Conservation (phyloP, 192 early-diverging fungal genomes). For the Globomyces pollinis-pini region DNA sequence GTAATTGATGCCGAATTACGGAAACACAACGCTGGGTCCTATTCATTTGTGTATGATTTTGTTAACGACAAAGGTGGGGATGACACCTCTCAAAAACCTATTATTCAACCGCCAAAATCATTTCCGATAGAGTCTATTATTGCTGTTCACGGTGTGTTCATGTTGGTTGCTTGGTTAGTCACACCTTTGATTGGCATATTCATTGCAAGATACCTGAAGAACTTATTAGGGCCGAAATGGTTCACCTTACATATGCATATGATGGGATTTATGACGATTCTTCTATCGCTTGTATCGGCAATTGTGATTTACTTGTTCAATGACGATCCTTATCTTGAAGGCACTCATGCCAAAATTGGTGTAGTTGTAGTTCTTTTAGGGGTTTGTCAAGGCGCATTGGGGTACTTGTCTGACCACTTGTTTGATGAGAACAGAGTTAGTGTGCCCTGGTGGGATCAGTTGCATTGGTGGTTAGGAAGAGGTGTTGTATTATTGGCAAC, state of each 20-base stretch:
- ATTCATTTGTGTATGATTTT: neutral
- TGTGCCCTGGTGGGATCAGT: constrained; percentile 18
- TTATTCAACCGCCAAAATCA: neutral
- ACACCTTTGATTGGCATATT: constrained; percentile 25
- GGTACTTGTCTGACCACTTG: constrained; percentile 15
- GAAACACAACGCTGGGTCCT: neutral
- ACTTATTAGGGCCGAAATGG: constrained; percentile 32
- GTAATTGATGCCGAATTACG: neutral
- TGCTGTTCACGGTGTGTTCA: constrained; percentile 32
- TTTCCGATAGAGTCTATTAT: neutral
- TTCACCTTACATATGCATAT: constrained; percentile 23
- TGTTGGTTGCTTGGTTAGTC: constrained; percentile 41
- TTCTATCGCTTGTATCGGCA: constrained; percentile 4
- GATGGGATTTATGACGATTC: constrained; percentile 32
- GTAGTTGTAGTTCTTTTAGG: constrained; percentile 3
- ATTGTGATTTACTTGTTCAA: neutral
- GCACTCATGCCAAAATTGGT: neutral
- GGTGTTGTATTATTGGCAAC: no score
- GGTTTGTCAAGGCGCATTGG: constrained; percentile 20
- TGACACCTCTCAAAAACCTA: neutral
- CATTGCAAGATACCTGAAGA: constrained; percentile 37
- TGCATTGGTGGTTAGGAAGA: constrained; percentile 25
- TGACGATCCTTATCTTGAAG: constrained; percentile 19
- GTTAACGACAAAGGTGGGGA: no score
- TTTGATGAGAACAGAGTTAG: constrained; percentile 6